Evolutionary conservation across 2,329 filamentous ascomycete genomes (phyloP).

Genomic region (Alternaria rosae): DNA sequence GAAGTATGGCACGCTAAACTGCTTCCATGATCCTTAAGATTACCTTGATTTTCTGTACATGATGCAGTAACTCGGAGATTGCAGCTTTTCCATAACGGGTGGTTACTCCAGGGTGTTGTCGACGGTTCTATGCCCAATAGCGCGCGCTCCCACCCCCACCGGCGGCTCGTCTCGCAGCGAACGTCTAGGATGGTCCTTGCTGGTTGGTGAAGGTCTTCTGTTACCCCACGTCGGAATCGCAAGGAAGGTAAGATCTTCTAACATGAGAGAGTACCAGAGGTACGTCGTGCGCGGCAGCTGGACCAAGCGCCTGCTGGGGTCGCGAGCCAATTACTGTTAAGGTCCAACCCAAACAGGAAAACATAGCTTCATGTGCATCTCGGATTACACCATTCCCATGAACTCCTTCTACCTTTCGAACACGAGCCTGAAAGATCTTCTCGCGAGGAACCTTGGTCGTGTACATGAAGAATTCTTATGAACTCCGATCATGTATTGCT

Average conservation of each 20-base stretch:
- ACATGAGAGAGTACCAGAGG: neutral
- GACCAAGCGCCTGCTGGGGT: neutral
- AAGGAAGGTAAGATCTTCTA: neutral
- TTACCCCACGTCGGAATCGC: neutral
- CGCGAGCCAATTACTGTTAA: neutral
- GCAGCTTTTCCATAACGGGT: neutral
- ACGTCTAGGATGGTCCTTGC: slow-evolving; percentile 15
- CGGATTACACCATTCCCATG: too few species aligned
- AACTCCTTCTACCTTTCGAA: too few species aligned
- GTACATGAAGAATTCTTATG: too few species aligned
- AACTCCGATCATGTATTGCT: too few species aligned
- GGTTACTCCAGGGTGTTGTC: neutral
- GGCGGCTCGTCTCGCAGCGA: slow-evolving; percentile 29
- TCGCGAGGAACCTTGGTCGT: too few species aligned
- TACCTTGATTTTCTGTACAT: neutral
- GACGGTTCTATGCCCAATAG: slow-evolving; percentile 2
- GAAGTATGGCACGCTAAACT: slow-evolving; percentile 27
- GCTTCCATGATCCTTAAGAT: neutral
- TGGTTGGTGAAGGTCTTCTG: neutral
- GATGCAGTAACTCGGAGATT: neutral
- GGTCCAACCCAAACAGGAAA: neutral
- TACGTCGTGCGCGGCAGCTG: neutral
- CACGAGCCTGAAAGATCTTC: too few species aligned
- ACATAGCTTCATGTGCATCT: neutral
- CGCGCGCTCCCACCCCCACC: slow-evolving; percentile 17